A percentile compares a stretch with the other conserved stretches of the same genome.
phyloP scores from a whole-genome alignment of 2,329 filamentous ascomycete genomes.

The Apiospora kogelbergensis region DNA sequence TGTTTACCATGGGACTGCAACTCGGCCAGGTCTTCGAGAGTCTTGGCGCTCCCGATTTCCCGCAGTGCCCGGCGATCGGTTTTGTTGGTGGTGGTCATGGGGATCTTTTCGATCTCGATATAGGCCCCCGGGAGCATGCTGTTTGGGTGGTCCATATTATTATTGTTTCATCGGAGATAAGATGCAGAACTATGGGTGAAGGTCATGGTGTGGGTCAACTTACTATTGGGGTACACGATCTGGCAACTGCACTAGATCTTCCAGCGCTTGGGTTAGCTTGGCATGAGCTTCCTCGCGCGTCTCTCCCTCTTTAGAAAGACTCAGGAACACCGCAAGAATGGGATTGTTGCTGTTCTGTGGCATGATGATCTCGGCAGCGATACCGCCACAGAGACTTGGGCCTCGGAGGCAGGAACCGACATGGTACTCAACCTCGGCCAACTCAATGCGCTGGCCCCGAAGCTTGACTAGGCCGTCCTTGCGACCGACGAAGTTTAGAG shows the following conservation, averaged over 20 bases:
- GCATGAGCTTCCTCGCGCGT: not conserved
- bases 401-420: not conserved
- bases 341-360: not conserved
- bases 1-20: not conserved
- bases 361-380: constrained; percentile 4
- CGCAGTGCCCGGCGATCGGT: constrained; percentile 1
- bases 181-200: too few species aligned
- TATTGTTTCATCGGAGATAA: not conserved
- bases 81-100: not conserved
- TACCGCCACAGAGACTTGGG: not conserved
- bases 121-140: constrained; percentile 6
- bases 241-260: not conserved
- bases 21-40: not conserved
- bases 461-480: not conserved
- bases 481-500: not conserved
- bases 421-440: not conserved
- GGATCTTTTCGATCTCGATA: not conserved
- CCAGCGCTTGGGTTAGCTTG: not conserved
- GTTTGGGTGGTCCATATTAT: not conserved
- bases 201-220: not conserved
- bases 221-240: constrained; percentile 9
- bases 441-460: not conserved
- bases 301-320: not conserved
- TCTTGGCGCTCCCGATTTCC: not conserved
- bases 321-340: constrained; percentile 4